Evolutionary conservation across 352 stramenopile species (phyloP), one percentile per base, ranked within the genome.

Genomic region (Globisporangium iwayamae): DNA sequence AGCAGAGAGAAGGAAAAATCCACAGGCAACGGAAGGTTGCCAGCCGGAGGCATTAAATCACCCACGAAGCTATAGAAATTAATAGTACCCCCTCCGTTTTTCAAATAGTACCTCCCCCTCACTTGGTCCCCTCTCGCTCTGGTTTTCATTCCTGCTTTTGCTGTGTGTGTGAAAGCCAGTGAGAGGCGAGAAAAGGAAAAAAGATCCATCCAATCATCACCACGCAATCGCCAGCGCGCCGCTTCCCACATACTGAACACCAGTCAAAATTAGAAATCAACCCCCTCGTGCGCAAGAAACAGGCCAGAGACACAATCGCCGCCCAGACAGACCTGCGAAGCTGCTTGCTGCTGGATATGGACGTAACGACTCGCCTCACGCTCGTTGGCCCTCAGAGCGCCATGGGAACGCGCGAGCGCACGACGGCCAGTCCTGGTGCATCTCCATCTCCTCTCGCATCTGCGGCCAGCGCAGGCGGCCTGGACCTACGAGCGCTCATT

Each of bases 281-380:
- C 11, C 48, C 18, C 14, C 25, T 36, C 46, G 22, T 16, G 48
- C 48, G 25, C 48, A 55, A 55, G 48, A 55, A 55, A 55, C 48
- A 55, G 48, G 48, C 25, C 48, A 55, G 45, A 55, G 48, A 55
- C 48, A 55, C 48, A 55, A 55, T 38, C 36, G 32, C 5, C 22
- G 22, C 22, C 22, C 22, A 25, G 22, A 25, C 47, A 47, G 4
- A 38, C 48, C 32, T 36, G 32, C 32, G 32, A 55, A 10, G 7
- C 22, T 34, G 47, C 28, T 34, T 4, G 7, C 22, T 34, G 47
- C 28, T 34, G 22, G 48, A 55, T 55, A n/a, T 34, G 48, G 20
- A 39, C 52, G 52, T 57, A 57, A 57, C 52, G 52, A 34, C 52
- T 60, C 55, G 22, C 36, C 46, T 60, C 55, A 60, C 32, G 32